These are phyloP conservation scores for Chalaropsis ovoidea DNA, from an alignment of 2,329 filamentous ascomycete species.

Conservation along the genomic window DNA sequence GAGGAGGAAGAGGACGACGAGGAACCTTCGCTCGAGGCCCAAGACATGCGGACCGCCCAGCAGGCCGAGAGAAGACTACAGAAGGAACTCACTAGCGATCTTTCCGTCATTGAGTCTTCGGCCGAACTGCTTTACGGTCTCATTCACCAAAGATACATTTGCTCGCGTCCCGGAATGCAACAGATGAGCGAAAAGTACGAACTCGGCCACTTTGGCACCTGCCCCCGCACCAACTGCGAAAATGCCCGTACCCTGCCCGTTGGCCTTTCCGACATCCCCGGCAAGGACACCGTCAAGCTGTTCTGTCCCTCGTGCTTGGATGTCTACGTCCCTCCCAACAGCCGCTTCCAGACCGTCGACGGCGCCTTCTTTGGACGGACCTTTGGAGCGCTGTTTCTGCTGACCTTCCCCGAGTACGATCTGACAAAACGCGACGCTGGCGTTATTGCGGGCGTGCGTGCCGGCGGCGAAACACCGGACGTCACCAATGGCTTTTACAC, in stretches of 20 bases:
- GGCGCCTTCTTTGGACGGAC: constrained; percentile 97
- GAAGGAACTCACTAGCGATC: constrained; percentile 77
- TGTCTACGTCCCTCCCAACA: constrained; percentile 95
- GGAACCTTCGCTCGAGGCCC: constrained; percentile 51
- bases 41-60: constrained; percentile 35
- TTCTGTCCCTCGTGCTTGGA: constrained; percentile 96
- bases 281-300: constrained; percentile 94
- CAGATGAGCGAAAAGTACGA: constrained; percentile 99
- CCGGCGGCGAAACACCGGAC: constrained; percentile 35
- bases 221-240: constrained; percentile 88
- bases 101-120: constrained; percentile 91
- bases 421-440: constrained; percentile 61
- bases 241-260: constrained; percentile 85
- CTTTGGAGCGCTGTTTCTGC: constrained; percentile 92
- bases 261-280: constrained; percentile 85
- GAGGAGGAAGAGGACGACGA: constrained; percentile 66
- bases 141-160: constrained; percentile 98
- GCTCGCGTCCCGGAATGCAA: constrained; percentile 88
- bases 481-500: constrained; percentile 78
- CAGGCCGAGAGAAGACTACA: constrained; percentile 62
- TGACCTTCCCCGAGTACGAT: constrained; percentile 95
- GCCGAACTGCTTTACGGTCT: constrained; percentile 97
- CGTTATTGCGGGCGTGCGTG: constrained; percentile 37
- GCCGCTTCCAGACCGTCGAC: constrained; percentile 91
- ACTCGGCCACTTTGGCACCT: constrained; percentile 87